phyloP scores from a whole-genome alignment of 495 filamentous ascomycete genomes.

The Hypoxylon fragiforme region DNA sequence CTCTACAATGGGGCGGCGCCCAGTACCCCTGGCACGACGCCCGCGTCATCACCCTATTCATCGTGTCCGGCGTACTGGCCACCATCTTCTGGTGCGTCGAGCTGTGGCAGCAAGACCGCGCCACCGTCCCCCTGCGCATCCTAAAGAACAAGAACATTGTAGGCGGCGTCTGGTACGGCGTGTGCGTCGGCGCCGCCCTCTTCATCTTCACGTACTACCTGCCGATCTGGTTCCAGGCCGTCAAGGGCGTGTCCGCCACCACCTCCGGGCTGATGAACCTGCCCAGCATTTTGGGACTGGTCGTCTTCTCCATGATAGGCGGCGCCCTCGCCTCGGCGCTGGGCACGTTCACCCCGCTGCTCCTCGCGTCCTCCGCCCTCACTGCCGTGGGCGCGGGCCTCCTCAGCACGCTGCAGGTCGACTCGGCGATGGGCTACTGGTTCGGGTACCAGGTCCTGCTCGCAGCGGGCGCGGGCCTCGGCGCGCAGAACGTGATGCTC shows the following conservation, averaged over 20 bases:
- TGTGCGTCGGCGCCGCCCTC: constrained; percentile 64
- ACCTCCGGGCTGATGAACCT: constrained; percentile 77
- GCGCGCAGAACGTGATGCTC: constrained; percentile 64
- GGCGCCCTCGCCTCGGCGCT: constrained; percentile 63
- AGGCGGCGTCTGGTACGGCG: constrained; percentile 54
- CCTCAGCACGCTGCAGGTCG: constrained; percentile 61
- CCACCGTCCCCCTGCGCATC: constrained; percentile 5
- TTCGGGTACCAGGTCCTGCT: constrained; percentile 76
- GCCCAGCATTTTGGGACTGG: constrained; percentile 68
- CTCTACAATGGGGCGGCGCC: constrained; percentile 83
- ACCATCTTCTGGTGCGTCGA: constrained; percentile 18
- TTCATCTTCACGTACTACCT: constrained; percentile 73
- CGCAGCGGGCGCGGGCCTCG: constrained; percentile 66
- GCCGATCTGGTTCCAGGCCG: constrained; percentile 88
- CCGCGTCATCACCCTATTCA: constrained; percentile 69
- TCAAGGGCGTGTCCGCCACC: constrained; percentile 69
- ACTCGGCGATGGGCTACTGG: constrained; percentile 63
- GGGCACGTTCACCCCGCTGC: constrained; percentile 79
- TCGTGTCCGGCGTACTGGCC: constrained; percentile 65
- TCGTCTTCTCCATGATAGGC: constrained; percentile 61
- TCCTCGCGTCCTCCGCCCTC: constrained; percentile 63
- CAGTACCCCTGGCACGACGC: constrained; percentile 67
- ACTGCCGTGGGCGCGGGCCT: constrained; percentile 70
- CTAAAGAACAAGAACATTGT: constrained; percentile 59
- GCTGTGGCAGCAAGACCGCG: neutral